Evolutionary conservation across 345 rosid genomes (phyloP), one percentile per base, ranked within the genome.

Genomic region (Heritiera fomes): DNA sequence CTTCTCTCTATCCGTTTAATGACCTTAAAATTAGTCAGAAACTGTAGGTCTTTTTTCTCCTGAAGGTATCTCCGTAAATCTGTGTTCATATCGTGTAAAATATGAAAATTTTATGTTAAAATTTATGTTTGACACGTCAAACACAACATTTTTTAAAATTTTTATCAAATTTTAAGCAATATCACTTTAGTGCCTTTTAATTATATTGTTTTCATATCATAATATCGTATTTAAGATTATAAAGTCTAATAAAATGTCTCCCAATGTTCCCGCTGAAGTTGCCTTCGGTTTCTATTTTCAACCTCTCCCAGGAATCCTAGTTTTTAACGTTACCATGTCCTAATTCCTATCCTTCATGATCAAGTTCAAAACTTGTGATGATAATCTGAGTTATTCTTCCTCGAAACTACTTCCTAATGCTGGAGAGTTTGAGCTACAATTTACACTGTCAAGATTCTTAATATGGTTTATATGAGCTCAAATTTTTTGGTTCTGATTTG

Each of bases 401-500:
- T 7, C 8, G n/a, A n/a, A 67, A n/a, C 2, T n/a, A 10, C 34
- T 5, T 68, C 58, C 20, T 28, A 47, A 14, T 46, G 23, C 12
- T n/a, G 2, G 1, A n/a, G 30, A 58, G n/a, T n/a, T n/a, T 14
- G 6, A 53, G 58, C 20, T 14, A 5, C 7, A 13, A n/a, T 8
- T n/a, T 58, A 43, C 20, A 45, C 13, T 45, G 8, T 28, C 7
- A 32, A 53, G 1, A 55, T 52, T 50, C 15, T 32, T 71, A 34
- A 30, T 3, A 8, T 32, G 45, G 4, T 32, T 71, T 50, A 7
- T 13, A 30, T 8, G 40, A 62, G 66, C 46, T 13, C 62, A 12
- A 12, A 5, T 32, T 61, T 71, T 77, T 67, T 34, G 11, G 4
- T 53, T 63, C 58, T 70, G 46, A 72, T 66, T 80, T 84, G 76